These are phyloP conservation scores for Boletus semigastroideus DNA, from an alignment of 1,284 basidiomycete genomes.

Conservation along the genomic window DNA sequence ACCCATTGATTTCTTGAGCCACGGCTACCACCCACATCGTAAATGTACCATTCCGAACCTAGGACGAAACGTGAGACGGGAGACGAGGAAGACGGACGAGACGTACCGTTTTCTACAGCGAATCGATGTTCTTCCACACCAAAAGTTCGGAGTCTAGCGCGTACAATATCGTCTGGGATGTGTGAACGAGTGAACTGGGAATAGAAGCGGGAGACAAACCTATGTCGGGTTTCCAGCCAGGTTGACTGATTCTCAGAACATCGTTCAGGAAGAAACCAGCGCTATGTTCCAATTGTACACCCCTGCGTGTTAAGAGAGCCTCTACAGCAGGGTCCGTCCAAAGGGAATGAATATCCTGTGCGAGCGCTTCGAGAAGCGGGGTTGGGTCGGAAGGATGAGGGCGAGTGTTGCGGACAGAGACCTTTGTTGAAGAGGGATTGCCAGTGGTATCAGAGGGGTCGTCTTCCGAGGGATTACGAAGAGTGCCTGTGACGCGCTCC, in stretches of 20 bases:
- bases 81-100: conserved; percentile 10
- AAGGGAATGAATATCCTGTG: conserved; percentile 59
- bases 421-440: not conserved
- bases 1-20: conserved; percentile 60
- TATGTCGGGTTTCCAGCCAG: conserved; percentile 58
- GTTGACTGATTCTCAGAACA: conserved; percentile 51
- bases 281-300: conserved; percentile 51
- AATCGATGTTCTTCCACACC: conserved; percentile 70
- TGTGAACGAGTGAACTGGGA: not conserved
- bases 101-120: conserved; percentile 48
- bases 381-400: conserved; percentile 42
- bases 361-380: conserved; percentile 52
- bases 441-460: not conserved
- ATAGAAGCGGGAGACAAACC: conserved; percentile 30
- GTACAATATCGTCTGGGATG: conserved; percentile 55
- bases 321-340: conserved; percentile 59
- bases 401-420: conserved; percentile 3
- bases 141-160: conserved; percentile 63
- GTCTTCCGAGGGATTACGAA: not conserved
- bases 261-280: conserved; percentile 74
- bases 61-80: conserved; percentile 21
- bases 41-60: conserved; percentile 62
- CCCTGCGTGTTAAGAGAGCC: conserved; percentile 47
- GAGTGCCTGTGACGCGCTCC: conserved; percentile 25
- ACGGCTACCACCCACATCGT: conserved; percentile 66